Conservation (phyloP, 495 filamentous ascomycete species). For the Tuber calosporum region DNA sequence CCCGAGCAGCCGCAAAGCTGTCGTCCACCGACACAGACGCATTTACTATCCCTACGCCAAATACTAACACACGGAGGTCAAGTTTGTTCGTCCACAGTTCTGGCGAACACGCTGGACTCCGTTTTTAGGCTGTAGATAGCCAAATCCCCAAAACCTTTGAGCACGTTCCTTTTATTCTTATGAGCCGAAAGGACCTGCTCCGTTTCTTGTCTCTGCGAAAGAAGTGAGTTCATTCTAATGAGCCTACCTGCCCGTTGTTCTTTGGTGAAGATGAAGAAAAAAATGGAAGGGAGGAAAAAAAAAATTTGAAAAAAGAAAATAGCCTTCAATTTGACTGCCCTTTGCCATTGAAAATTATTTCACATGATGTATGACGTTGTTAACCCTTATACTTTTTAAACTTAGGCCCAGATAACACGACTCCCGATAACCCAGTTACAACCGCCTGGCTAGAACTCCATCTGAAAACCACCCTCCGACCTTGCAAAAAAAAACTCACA, state of each 20-base stretch:
- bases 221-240: constrained; percentile 58
- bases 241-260: not conserved
- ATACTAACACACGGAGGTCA: constrained; percentile 26
- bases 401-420: constrained; percentile 86
- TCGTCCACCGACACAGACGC: constrained; percentile 23
- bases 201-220: constrained; percentile 93
- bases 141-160: constrained; percentile 29
- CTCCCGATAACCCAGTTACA: constrained; percentile 38
- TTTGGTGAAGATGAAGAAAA: not conserved
- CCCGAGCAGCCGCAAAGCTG: constrained; percentile 29
- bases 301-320: not conserved
- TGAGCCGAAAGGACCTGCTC: constrained; percentile 87
- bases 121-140: constrained; percentile 41
- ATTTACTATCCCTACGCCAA: constrained; percentile 8
- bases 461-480: constrained; percentile 30
- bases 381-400: constrained; percentile 8
- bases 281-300: too few relatives aligned
- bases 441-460: constrained; percentile 21
- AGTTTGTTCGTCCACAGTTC: constrained; percentile 42
- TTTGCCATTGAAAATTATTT: not conserved
- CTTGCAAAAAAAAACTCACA: constrained; percentile 49
- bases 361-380: constrained; percentile 19
- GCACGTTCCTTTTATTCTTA: constrained; percentile 51
- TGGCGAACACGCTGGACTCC: constrained; percentile 41
- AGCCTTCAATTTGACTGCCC: not conserved